Evolutionary conservation across 345 rosid species (phyloP).

Genomic region (Eucalyptus rudis): DNA sequence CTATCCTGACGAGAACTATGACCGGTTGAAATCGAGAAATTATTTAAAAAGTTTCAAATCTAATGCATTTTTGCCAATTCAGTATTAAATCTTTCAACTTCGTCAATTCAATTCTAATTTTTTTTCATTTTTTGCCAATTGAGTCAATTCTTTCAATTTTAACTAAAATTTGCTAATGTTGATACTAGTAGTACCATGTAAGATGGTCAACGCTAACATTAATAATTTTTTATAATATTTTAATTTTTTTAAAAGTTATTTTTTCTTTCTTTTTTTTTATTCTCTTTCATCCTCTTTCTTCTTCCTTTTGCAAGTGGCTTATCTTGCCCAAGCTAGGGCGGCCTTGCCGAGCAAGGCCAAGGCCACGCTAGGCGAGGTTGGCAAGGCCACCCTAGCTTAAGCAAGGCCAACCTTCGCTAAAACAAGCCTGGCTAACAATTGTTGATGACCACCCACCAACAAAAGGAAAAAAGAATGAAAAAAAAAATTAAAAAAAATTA

Average conservation of each 20-base stretch:
- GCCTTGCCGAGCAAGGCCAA: too few species aligned
- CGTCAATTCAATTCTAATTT: too few species aligned
- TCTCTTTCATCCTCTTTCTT: too few species aligned
- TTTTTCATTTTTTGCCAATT: too few species aligned
- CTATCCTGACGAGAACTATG: not conserved
- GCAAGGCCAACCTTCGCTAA: fast-evolving
- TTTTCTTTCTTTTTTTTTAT: too few species aligned
- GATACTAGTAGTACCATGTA: fast-evolving
- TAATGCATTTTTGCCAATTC: too few species aligned
- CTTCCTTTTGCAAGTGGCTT: fast-evolving
- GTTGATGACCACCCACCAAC: fast-evolving
- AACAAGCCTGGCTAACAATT: fast-evolving
- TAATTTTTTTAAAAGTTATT: fast-evolving
- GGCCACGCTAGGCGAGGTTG: fast-evolving
- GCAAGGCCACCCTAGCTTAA: fast-evolving
- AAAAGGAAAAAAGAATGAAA: fast-evolving
- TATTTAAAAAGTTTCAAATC: too few species aligned
- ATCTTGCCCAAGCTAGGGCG: too few species aligned
- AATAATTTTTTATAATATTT: fast-evolving
- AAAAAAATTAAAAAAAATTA: too few species aligned
- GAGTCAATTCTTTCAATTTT: fast-evolving
- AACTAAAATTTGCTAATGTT: fast-evolving
- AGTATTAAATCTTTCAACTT: fast-evolving
- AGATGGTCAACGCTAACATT: fast-evolving
- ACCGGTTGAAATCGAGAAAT: too few species aligned